These are phyloP conservation scores for Fusarium dlaminii DNA, from an alignment of 2,329 filamentous ascomycete genomes.

Conservation along the genomic window DNA sequence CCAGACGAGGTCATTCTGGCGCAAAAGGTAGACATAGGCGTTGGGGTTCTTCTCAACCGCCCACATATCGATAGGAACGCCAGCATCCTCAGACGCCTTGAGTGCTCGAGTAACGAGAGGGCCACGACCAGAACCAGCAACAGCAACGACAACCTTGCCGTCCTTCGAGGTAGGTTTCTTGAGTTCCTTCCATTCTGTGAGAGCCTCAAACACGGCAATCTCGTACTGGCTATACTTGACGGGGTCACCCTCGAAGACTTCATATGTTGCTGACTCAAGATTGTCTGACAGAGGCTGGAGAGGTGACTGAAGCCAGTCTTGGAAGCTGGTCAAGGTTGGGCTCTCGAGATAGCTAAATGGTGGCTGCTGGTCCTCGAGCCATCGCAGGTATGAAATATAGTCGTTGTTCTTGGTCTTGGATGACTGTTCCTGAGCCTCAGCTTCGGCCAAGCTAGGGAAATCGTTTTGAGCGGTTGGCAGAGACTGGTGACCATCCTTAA, in stretches of 20 bases:
- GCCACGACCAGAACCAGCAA: constrained; percentile 92
- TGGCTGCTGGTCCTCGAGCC: constrained; percentile 85
- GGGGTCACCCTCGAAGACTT: constrained; percentile 97
- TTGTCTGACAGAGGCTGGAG: constrained; percentile 96
- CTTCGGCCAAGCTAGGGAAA: constrained; percentile 78
- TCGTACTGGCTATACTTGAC: constrained; percentile 99
- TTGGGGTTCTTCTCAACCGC: constrained; percentile 99
- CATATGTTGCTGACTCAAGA: constrained; percentile 95
- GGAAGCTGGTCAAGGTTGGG: constrained; percentile 67
- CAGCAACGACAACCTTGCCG: constrained; percentile 83
- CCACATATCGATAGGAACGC: constrained; percentile 85
- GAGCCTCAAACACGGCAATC: constrained; percentile 79
- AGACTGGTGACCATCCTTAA: constrained; percentile 38
- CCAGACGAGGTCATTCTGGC: constrained; percentile 88
- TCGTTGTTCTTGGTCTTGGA: constrained; percentile 36
- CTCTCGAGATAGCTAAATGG: constrained; percentile 63
- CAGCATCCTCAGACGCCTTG: constrained; percentile 78
- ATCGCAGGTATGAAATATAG: constrained; percentile 82
- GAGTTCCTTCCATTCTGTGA: constrained; percentile 80
- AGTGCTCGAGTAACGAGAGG: constrained; percentile 90
- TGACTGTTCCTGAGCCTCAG: constrained; percentile 52
- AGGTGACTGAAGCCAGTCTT: constrained; percentile 95
- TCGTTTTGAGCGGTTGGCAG: constrained; percentile 56
- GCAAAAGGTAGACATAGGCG: constrained; percentile 89
- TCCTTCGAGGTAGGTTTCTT: constrained; percentile 76